Conservation (phyloP, 202 grass and related monocot genomes). For the Setaria viridis region DNA sequence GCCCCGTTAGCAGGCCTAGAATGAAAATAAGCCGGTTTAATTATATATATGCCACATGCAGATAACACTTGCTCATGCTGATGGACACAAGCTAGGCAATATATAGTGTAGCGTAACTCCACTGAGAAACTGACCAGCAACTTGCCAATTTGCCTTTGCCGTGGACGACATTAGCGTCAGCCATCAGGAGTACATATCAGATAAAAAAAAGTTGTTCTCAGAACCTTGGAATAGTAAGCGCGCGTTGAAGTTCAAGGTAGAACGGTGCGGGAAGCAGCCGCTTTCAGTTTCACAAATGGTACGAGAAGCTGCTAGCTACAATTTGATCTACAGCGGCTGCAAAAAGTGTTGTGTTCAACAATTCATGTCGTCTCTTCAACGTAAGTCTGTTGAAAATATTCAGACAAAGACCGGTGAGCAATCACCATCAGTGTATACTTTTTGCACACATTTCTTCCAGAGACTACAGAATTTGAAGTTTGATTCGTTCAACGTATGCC, state of each 20-base stretch:
- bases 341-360: not conserved
- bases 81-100: no score
- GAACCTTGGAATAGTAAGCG: not conserved
- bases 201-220: no score
- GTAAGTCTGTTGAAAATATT: not conserved
- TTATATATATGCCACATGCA: no score
- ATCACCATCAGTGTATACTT: not conserved
- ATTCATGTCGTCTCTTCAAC: not conserved
- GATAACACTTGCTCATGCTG: no score
- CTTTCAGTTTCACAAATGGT: not conserved
- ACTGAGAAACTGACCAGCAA: not conserved
- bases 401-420: not conserved
- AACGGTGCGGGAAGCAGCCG: slow-evolving; percentile 3
- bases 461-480: not conserved
- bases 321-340: not conserved
- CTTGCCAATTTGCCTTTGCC: not conserved
- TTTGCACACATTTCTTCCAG: not conserved
- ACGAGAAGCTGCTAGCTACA: not conserved
- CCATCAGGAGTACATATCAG: no score
- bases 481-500: not conserved
- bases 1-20: no score
- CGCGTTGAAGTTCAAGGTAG: not conserved
- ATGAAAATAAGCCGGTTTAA: no score
- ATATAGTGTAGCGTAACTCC: no score
- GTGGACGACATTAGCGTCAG: not conserved